phyloP scores from a whole-genome alignment of 345 rosid genomes.

The Bretschneidera sinensis region DNA sequence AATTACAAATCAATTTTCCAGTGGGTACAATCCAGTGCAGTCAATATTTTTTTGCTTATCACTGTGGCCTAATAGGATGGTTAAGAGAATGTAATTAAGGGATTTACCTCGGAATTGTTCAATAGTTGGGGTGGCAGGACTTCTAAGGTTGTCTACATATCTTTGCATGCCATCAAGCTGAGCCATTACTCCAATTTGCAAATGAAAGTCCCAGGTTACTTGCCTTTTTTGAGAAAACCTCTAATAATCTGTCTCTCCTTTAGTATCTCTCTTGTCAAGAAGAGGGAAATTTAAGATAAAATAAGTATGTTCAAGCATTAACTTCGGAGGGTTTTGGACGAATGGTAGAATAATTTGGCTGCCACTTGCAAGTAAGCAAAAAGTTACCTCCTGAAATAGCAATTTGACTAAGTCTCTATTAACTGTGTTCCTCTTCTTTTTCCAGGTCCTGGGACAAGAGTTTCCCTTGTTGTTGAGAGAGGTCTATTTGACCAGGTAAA shows the following conservation, averaged over 20 bases:
- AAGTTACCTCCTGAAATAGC: constrained; percentile 18
- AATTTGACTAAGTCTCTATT: constrained; percentile 19
- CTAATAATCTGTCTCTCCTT: constrained; percentile 13
- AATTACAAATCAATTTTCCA: too few species aligned
- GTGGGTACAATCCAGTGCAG: too few species aligned
- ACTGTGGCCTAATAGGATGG: too few species aligned
- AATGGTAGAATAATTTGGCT: background rate
- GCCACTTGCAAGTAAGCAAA: constrained; percentile 6
- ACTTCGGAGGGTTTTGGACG: constrained; percentile 33
- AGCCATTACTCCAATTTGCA: constrained; percentile 22
- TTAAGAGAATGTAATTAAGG: too few species aligned
- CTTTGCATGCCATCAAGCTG: constrained; percentile 29
- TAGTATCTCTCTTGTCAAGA: constrained; percentile 7
- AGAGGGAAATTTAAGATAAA: constrained; percentile 22
- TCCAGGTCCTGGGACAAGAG: constrained; percentile 12
- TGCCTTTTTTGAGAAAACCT: background rate
- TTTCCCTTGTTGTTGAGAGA: background rate
- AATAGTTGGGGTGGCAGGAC: constrained; percentile 31
- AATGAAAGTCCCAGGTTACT: background rate
- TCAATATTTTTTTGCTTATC: too few species aligned
- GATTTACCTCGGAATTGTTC: constrained; percentile 50
- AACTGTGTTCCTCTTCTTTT: background rate
- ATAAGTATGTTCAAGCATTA: constrained; percentile 17
- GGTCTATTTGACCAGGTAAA: too few species aligned
- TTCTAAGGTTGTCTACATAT: constrained; percentile 27